phyloP scores from a whole-genome alignment of 495 filamentous ascomycete genomes.

The Immersiella caudata region DNA sequence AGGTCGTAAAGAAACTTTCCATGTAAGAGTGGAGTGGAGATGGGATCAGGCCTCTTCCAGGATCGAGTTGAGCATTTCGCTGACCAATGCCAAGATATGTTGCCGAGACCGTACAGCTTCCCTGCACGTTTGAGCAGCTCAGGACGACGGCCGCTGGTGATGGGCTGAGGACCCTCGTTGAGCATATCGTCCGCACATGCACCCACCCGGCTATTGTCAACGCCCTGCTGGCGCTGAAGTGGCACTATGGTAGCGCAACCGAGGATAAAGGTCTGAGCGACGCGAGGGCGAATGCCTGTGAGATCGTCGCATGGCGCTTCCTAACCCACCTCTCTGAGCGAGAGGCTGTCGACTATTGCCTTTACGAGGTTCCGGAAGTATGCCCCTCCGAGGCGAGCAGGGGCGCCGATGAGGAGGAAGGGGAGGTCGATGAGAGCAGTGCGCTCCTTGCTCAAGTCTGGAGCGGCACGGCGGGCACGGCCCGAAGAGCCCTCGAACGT shows the following conservation, averaged over 20 bases:
- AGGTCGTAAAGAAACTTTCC: constrained; percentile 70
- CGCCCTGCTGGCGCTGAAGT: constrained; percentile 83
- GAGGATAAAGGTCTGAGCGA: constrained; percentile 75
- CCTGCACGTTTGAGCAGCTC: constrained; percentile 80
- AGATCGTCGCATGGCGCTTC: constrained; percentile 91
- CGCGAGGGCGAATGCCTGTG: constrained; percentile 80
- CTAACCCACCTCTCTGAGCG: constrained; percentile 75
- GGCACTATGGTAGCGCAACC: constrained; percentile 65
- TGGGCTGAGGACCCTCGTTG: constrained; percentile 64
- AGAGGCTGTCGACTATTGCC: constrained; percentile 80
- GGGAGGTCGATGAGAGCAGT: constrained; percentile 44
- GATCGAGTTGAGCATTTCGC: constrained; percentile 7
- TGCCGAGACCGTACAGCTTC: constrained; percentile 62
- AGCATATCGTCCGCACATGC: constrained; percentile 63
- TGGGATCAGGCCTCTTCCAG: neutral
- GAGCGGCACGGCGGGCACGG: constrained; percentile 25
- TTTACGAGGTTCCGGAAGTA: constrained; percentile 71
- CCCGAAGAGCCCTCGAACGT: constrained; percentile 21
- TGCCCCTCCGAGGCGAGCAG: constrained; percentile 21
- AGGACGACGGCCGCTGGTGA: constrained; percentile 67
- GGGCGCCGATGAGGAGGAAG: constrained; percentile 31
- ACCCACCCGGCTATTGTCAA: constrained; percentile 77
- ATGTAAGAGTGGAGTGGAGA: constrained; percentile 46
- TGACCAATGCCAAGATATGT: constrained; percentile 57
- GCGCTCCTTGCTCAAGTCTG: constrained; percentile 39